These are phyloP conservation scores for Spongospora subterranea DNA, from an alignment of 208 protist genomes.

Conservation along the genomic window DNA sequence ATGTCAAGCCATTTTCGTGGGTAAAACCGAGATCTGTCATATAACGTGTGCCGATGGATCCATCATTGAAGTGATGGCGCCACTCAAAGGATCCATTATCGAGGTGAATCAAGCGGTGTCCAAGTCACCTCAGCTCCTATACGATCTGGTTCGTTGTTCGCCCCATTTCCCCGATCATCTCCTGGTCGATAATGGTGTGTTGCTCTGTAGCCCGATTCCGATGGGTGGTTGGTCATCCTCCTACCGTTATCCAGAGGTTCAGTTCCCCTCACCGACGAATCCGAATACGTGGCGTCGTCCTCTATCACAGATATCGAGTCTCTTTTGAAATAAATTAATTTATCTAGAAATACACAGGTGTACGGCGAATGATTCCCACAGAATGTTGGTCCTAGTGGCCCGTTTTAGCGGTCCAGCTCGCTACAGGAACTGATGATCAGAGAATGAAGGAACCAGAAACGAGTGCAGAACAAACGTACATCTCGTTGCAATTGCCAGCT, in stretches of 20 bases:
- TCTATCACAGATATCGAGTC: neutral
- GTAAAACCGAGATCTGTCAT: neutral
- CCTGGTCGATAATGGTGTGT: neutral
- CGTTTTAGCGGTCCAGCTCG: neutral
- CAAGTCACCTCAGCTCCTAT: neutral
- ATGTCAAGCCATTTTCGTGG: neutral
- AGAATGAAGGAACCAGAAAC: too few relatives aligned
- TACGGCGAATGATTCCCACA: neutral
- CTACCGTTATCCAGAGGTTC: neutral
- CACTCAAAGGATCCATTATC: neutral
- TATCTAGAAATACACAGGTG: too few relatives aligned
- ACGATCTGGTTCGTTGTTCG: neutral
- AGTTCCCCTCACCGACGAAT: neutral
- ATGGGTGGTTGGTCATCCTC: neutral
- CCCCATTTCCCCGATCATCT: too few relatives aligned
- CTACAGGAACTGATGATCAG: neutral
- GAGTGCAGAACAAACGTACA: neutral
- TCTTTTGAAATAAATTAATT: neutral
- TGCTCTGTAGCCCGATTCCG: neutral
- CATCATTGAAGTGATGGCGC: neutral
- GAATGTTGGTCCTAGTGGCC: neutral
- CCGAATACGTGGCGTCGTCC: neutral
- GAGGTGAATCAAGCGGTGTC: neutral
- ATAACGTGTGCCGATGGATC: neutral
- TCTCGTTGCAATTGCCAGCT: neutral